These are phyloP conservation scores for Kluyveromyces starmeri DNA, from an alignment of 805 yeast genomes.

Conservation along the genomic window DNA sequence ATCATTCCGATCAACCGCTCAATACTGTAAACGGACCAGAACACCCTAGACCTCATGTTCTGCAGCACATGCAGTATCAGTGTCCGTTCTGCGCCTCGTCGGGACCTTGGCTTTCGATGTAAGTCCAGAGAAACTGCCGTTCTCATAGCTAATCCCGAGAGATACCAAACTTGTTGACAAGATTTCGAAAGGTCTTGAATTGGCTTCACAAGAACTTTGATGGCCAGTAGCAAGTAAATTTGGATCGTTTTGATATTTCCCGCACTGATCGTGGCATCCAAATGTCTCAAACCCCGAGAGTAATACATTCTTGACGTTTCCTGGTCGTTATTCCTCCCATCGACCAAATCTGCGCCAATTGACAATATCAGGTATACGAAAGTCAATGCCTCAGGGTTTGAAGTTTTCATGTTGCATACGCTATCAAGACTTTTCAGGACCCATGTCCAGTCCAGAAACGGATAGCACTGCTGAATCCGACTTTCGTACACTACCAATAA, in stretches of 20 bases:
- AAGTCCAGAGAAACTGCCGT: conserved; percentile 26
- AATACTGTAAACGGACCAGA: conserved; percentile 32
- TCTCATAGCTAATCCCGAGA: conserved; percentile 14
- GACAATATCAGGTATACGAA: conserved; percentile 29
- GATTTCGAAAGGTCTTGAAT: conserved; percentile 17
- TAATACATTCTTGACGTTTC: conserved; percentile 19
- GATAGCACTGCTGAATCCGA: conserved; percentile 29
- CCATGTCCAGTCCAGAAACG: conserved; percentile 28
- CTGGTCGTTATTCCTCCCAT: not conserved
- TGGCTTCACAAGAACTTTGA: conserved; percentile 28
- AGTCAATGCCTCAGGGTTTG: conserved; percentile 14
- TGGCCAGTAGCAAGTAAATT: conserved; percentile 20
- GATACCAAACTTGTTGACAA: conserved; percentile 2
- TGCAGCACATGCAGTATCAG: conserved; percentile 1
- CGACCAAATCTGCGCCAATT: conserved; percentile 21
- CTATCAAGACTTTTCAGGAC: conserved; percentile 13
- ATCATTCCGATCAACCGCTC: conserved; percentile 30
- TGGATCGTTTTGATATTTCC: conserved; percentile 25
- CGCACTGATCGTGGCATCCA: conserved; percentile 15
- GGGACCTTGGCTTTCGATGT: conserved; percentile 23
- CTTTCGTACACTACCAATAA: conserved; percentile 18
- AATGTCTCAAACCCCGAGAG: conserved; percentile 21
- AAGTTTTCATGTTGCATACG: conserved; percentile 12
- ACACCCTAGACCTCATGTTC: conserved; percentile 23
- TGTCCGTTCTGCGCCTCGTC: conserved; percentile 6